A percentile compares a stretch with the other conserved stretches of the same genome.
phyloP scores from a whole-genome alignment of 2,329 filamentous ascomycete genomes.

The Clonostachys byssicola region DNA sequence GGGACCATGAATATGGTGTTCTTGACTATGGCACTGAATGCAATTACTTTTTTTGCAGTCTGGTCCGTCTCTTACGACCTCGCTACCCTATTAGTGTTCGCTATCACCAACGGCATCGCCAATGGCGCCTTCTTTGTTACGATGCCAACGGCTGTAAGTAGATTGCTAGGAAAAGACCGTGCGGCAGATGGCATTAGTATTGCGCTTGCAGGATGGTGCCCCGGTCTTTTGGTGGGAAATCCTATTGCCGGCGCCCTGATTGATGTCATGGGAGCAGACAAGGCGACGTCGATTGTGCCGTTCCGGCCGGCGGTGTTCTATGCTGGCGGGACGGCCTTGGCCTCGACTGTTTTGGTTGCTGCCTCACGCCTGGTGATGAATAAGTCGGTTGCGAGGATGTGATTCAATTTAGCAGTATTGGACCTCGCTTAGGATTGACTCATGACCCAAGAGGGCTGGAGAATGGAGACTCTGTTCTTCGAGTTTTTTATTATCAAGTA shows the following conservation, averaged over 20 bases:
- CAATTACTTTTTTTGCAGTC: constrained; percentile 50
- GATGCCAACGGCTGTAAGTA: constrained; percentile 52
- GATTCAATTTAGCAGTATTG: too few relatives aligned
- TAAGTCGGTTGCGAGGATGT: too few relatives aligned
- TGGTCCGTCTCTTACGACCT: constrained; percentile 52
- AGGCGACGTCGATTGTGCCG: constrained; percentile 1
- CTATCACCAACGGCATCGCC: constrained; percentile 51
- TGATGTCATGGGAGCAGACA: constrained; percentile 2
- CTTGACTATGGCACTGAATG: constrained; percentile 40
- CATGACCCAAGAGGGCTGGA: too few relatives aligned
- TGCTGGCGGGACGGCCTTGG: not conserved
- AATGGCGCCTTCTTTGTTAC: constrained; percentile 59
- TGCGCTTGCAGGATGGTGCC: constrained; percentile 2
- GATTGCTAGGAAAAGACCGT: not conserved
- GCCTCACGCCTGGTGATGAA: too few relatives aligned
- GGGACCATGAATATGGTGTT: constrained; percentile 50
- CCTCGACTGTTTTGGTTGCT: constrained; percentile 1
- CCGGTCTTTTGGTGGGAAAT: constrained; percentile 2
- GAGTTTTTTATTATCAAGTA: too few relatives aligned
- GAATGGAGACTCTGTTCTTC: too few relatives aligned
- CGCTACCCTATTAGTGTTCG: constrained; percentile 47
- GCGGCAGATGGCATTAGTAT: constrained; percentile 1
- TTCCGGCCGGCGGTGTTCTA: constrained; percentile 5
- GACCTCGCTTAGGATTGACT: too few relatives aligned
- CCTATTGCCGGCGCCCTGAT: constrained; percentile 4